Base-by-base conservation (phyloP, 108 stramenopile genomes). In the Skeletonema costatum region DNA sequence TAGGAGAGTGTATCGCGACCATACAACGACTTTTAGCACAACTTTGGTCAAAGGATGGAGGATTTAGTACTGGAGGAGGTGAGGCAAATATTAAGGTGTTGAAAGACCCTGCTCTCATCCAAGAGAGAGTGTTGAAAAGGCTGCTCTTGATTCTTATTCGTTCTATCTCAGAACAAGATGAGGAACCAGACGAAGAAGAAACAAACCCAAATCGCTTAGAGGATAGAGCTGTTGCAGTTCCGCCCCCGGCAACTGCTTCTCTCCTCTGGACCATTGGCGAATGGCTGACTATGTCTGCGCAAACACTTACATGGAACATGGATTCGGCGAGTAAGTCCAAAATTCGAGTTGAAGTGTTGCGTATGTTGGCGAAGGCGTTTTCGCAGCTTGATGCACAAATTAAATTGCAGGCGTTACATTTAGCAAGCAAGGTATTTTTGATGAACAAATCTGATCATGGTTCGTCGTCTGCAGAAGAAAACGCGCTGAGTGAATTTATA, bases 321-420 rank as follows among this genome's bases (percentile, higher is more conserved):
- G 75, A 81, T 51, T 59, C 65, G 2, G 11, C 42, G 16, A 65
- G 74, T 48, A 87, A 83, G 56, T 42, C 66, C 7, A 80, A 64
- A 32, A 77, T 93, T 19, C 84, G 91, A 31, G 71, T 86, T 14
- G 99, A 99, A 68, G 64, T 97, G 14, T 64, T 96, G 17, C 91
- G 98, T 21, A 68, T 99, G 41, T 70, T 98, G 41, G 94, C 93
- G 12, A 78, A 80, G 62, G 61, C 81, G 7, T 98, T 99, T 75
- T 71, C 85, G 2, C 71, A 74, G 8, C 68, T 98, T 62, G 88
- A 87, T 41, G 39, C 78, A 7, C 33, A 50, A 33, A 96, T 94
- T 67, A 98, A 99, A 80, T 69, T 90, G 74, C 99, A 99, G 87
- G 81, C 88, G 17, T 75, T 98, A 44, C 98, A 97, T 77, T 92